Conservation (phyloP, 208 protist species). For the Leishmania mexicana region DNA sequence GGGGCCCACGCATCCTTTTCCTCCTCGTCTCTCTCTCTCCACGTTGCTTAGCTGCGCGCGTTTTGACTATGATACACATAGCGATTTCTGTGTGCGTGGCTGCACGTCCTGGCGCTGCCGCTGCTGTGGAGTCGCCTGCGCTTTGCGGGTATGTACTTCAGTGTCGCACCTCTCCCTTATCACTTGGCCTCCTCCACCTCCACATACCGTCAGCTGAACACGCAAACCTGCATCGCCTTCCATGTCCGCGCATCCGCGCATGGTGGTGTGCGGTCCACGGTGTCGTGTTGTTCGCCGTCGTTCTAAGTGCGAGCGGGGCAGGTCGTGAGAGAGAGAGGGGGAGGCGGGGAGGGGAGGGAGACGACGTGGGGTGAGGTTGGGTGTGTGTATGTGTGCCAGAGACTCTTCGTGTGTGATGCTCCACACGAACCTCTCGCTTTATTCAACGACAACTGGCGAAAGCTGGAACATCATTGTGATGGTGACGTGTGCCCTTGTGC, state of each 20-base stretch:
- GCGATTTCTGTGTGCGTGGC: neutral
- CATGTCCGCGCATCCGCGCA: neutral
- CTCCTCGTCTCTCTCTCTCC: neutral
- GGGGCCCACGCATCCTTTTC: neutral
- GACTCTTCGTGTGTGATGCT: neutral
- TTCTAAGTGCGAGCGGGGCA: neutral
- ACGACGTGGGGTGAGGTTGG: neutral
- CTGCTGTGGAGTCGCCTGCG: neutral
- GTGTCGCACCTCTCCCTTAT: neutral
- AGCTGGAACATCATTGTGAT: neutral
- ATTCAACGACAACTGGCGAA: neutral
- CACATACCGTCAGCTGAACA: neutral
- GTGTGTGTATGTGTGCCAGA: neutral
- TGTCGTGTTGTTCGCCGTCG: neutral
- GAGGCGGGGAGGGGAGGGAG: neutral
- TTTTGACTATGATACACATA: neutral
- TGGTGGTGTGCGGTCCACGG: neutral
- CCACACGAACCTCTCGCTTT: neutral
- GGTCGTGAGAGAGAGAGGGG: neutral
- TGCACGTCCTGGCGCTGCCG: neutral
- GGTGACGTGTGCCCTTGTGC: neutral
- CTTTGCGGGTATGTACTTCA: neutral
- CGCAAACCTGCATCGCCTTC: no score
- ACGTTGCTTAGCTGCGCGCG: neutral
- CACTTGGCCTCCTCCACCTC: neutral